Conservation (phyloP, 768 basidiomycete genomes). For the Pleurotus sapidus region DNA sequence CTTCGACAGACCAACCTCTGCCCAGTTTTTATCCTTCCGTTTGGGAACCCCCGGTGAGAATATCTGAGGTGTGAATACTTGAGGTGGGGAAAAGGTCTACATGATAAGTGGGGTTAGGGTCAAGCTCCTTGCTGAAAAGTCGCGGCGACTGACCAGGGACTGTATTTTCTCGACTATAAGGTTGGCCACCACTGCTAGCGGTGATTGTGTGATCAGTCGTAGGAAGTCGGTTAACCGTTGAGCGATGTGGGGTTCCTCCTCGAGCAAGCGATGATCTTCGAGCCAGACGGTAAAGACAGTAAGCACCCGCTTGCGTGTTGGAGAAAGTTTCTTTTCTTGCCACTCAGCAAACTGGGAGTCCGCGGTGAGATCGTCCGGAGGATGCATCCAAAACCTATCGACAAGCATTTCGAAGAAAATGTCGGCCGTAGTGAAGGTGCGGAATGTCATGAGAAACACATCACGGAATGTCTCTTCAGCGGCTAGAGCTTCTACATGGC, state of each 20-base stretch:
- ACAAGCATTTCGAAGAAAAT: constrained; percentile 67
- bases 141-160: constrained; percentile 42
- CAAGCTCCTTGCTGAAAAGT: not conserved
- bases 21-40: constrained; percentile 41
- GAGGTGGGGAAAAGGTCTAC: constrained; percentile 1
- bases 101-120: not conserved
- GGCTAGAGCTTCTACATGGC: constrained; percentile 19
- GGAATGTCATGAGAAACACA: constrained; percentile 82
- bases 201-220: constrained; percentile 31
- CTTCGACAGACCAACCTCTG: constrained; percentile 59
- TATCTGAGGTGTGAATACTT: constrained; percentile 5
- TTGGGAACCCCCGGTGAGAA: constrained; percentile 22
- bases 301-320: constrained; percentile 61
- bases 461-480: constrained; percentile 39
- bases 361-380: constrained; percentile 45
- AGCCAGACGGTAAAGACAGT: constrained; percentile 60
- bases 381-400: constrained; percentile 56
- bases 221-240: constrained; percentile 57
- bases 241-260: constrained; percentile 64
- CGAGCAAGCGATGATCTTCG: constrained; percentile 55
- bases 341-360: constrained; percentile 57
- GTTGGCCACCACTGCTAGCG: constrained; percentile 42
- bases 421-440: constrained; percentile 72
- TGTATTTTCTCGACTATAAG: constrained; percentile 51
- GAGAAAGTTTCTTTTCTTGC: constrained; percentile 58